phyloP scores from a whole-genome alignment of 2,329 filamentous ascomycete genomes.

The Diaporthe humulicola region DNA sequence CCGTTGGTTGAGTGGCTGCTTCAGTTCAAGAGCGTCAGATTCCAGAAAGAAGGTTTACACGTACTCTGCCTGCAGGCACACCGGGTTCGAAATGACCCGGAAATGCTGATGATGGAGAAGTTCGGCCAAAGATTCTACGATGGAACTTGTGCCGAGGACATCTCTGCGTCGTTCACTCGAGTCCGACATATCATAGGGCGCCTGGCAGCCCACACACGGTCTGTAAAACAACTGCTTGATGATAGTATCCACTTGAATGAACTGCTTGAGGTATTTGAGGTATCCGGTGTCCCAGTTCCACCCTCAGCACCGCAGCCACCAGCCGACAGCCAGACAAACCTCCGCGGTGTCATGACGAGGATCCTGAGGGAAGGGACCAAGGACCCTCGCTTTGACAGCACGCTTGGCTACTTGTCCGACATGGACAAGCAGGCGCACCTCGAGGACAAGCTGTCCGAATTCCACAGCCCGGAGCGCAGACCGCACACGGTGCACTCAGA shows the following conservation, averaged over 20 bases:
- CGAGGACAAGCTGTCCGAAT: constrained; percentile 42
- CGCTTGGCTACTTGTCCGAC: constrained; percentile 38
- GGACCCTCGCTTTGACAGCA: constrained; percentile 36
- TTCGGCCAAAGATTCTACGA: constrained; percentile 24
- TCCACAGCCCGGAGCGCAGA: constrained; percentile 46
- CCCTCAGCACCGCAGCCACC: constrained; percentile 42
- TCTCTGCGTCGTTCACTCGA: constrained; percentile 43
- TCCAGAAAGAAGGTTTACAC: background rate
- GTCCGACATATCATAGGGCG: constrained; percentile 59
- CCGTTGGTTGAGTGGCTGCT: constrained; percentile 35
- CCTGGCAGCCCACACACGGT: constrained; percentile 57
- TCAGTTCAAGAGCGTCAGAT: background rate
- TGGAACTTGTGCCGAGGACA: background rate
- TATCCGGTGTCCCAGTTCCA: constrained; percentile 43
- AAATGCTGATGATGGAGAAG: constrained; percentile 17
- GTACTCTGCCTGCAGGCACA: constrained; percentile 33
- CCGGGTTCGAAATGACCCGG: constrained; percentile 37
- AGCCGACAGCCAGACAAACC: constrained; percentile 47
- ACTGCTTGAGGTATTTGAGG: constrained; percentile 48
- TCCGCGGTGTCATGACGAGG: constrained; percentile 49
- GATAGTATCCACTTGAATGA: constrained; percentile 47
- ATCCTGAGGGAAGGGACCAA: constrained; percentile 44
- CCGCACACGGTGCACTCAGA: constrained; percentile 58
- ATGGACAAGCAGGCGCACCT: constrained; percentile 49
- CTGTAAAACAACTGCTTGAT: constrained; percentile 53